Evolutionary conservation across 306 rosid genomes (phyloP), one percentile per base, ranked within the genome.

Genomic region (Phaseolus lunatus): DNA sequence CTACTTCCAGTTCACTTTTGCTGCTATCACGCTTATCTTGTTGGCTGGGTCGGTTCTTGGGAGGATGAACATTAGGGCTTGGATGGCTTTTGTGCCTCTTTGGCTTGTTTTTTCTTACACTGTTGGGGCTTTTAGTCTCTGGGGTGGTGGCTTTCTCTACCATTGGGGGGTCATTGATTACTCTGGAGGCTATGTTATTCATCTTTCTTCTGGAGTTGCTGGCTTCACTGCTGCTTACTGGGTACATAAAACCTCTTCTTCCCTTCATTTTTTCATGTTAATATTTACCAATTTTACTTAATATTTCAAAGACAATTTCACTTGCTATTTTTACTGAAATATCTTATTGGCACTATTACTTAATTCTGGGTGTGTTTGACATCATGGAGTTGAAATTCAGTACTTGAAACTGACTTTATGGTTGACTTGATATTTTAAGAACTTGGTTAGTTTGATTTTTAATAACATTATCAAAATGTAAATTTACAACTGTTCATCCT

Each of bases 131-230:
- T 85, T 47, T 33, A 86, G 89, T 35, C 62, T 80, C 5, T 83
- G 89, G 86, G 88, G 86, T 27, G 89, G 86, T 7, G 89, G 89
- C 3, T 85, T 84, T 77, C 84, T 85, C 43, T 81, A 81, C 66
- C 86, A 85, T 13, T 85, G 88, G 88, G 88, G 88, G 14, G 84
- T 75, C 29, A 85, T 82, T 18, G 88, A 85, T 76, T 82, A 82
- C 48, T 79, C 83, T 8, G 88, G 88, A 2, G 86, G 86, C 26
- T 85, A 82, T 45, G 86, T 85, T 3, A 71, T 85, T 56, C 88
- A 85, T 66, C 80, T 85, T 66, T 77, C 88, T 29, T 79, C 88
- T 43, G 88, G 88, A n/a, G 23, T 75, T 7, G 82, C 88, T 13
- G 88, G 88, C 13, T 70, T 80, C 79, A 73, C 80, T 7, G 80